Conservation (phyloP, 495 filamentous ascomycete genomes). For the Cercophora samala region DNA sequence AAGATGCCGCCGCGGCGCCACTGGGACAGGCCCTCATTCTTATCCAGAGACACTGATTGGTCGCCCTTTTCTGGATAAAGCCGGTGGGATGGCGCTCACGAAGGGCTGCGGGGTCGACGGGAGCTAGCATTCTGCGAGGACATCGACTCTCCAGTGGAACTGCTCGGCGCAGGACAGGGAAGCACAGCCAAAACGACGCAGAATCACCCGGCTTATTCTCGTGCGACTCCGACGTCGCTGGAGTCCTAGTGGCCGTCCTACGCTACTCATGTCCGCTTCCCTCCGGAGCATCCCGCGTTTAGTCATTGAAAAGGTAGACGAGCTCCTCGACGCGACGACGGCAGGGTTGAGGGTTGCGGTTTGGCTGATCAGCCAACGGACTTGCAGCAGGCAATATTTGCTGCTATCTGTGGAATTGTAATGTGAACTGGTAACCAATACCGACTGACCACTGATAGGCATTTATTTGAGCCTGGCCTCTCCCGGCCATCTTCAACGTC, state of each 20-base stretch:
- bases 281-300: conserved; percentile 19
- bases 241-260: not conserved
- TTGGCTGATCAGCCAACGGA: conserved; percentile 4
- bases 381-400: not conserved
- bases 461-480: not conserved
- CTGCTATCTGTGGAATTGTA: conserved; percentile 5
- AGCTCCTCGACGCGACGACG: not conserved
- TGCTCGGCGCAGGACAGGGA: not conserved
- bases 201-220: conserved; percentile 19
- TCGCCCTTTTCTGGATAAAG: conserved; percentile 17
- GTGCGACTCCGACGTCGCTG: conserved; percentile 23
- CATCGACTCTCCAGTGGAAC: conserved; percentile 9
- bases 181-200: conserved; percentile 6
- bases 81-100: conserved; percentile 11
- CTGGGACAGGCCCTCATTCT: conserved; percentile 5
- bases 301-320: not conserved
- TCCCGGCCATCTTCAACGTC: not conserved
- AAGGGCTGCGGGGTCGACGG: conserved; percentile 17
- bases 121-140: conserved; percentile 13
- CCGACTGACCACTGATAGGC: conserved; percentile 11
- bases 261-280: conserved; percentile 6
- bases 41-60: conserved; percentile 21
- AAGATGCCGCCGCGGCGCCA: conserved; percentile 7
- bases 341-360: conserved; percentile 11
- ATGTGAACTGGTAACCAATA: conserved; percentile 10